Evolutionary conservation across 192 early-diverging fungal species (phyloP), one percentile per base, ranked within the genome.

Genomic region (Funneliformis geosporum): DNA sequence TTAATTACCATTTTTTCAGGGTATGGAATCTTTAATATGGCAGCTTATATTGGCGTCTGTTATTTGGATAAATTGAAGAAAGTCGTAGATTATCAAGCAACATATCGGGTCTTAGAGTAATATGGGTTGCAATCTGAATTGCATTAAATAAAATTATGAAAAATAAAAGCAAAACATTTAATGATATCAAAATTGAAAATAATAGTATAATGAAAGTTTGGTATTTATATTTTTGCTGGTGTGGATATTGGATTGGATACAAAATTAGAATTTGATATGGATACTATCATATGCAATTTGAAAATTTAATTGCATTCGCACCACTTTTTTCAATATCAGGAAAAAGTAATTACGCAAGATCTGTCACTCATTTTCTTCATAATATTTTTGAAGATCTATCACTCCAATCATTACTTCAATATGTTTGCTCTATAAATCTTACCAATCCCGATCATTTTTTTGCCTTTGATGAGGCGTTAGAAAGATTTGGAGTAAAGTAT

Each of bases 31-130:
- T 72, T 72, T 25, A 42, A 72, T 46, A 23, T 72, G 44, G 40
- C 44, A 23, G 14, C 40, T 23, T 43, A 12, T 46, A 18, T 72
- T 42, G 4, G 70, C 44, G 40, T 72, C 0, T 16, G 7, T 44
- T 72, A 72, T 72, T 11, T 72, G 6, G 70, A 72, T 23, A 72
- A 72, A 25, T 72, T 72, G 12, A 40, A 72, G 43, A 42, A 72
- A 2, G 4, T 50, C 0, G 18, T 72, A 42, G 4, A 72, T 44
- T 72, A 72, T 50, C n/a, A 42, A 25, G 70, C 70, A 18, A 18
- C 70, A 46, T 72, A 0, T 4, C 12, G 40, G 8, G 2, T 72
- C 16, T 11, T 68, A 46, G 27, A 23, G 23, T 72, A 50, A 12
- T 72, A 25, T 72, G 21, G 11, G 21, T 42, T 46, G 70, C 18